Evolutionary conservation across 345 rosid species (phyloP).

Genomic region (Populus alba): DNA sequence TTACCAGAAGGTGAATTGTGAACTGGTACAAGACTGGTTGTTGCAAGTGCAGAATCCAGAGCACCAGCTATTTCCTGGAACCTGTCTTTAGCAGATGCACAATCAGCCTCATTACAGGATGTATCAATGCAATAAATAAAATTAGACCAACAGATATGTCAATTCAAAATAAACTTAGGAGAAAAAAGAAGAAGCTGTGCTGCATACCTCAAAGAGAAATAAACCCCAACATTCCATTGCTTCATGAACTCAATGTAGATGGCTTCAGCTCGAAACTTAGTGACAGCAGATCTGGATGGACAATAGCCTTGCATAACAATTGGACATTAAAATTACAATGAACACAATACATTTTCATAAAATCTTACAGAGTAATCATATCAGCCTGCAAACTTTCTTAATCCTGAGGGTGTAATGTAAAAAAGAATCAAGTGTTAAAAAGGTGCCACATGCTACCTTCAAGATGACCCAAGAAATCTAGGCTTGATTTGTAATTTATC

Average conservation of each 20-base stretch:
- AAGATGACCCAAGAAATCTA: slow-evolving; percentile 76
- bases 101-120: background rate
- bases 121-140: background rate
- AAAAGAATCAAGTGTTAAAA: background rate
- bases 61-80: slow-evolving; percentile 98
- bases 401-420: background rate
- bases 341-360: slow-evolving; percentile 11
- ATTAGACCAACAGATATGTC: background rate
- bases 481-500: slow-evolving; percentile 85
- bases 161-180: background rate
- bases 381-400: slow-evolving; percentile 16
- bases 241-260: slow-evolving; percentile 77
- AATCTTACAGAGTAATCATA: slow-evolving; percentile 5
- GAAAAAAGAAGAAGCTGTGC: background rate
- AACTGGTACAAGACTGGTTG: slow-evolving; percentile 60
- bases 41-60: slow-evolving; percentile 71
- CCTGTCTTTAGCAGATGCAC: slow-evolving; percentile 44
- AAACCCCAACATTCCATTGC: slow-evolving; percentile 96
- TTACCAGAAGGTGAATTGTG: slow-evolving; percentile 50
- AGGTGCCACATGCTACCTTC: slow-evolving; percentile 59
- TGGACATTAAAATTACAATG: slow-evolving; percentile 32
- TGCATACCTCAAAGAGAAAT: slow-evolving; percentile 84
- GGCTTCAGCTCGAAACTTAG: slow-evolving; percentile 76
- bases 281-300: slow-evolving; percentile 90
- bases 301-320: slow-evolving; percentile 85